These are phyloP conservation scores for Colletotrichum filicis DNA, from an alignment of 2,329 filamentous ascomycete genomes.

Conservation along the genomic window DNA sequence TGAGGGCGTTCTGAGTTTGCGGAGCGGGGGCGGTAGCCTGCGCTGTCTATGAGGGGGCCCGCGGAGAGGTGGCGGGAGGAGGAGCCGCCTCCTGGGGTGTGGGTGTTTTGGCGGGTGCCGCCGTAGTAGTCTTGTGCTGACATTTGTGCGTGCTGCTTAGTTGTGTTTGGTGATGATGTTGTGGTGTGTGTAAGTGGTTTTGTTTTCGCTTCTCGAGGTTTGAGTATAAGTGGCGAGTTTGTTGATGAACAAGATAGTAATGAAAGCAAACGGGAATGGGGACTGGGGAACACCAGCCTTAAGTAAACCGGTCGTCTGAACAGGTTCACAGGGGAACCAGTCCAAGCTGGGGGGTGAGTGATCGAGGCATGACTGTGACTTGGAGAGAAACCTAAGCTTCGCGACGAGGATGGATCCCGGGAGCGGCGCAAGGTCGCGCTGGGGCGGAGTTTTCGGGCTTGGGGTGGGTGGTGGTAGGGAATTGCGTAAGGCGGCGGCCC, in stretches of 20 bases:
- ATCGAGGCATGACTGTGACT: not conserved
- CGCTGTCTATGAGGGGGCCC: slow-evolving; percentile 6
- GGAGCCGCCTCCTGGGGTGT: slow-evolving; percentile 18
- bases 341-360: slow-evolving; percentile 3
- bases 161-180: not conserved
- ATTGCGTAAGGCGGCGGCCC: not conserved
- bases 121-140: slow-evolving; percentile 41
- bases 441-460: slow-evolving; percentile 20
- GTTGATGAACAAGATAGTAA: not conserved
- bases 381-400: slow-evolving; percentile 7
- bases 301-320: slow-evolving; percentile 9
- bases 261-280: not conserved
- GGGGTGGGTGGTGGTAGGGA: not conserved
- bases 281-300: not conserved
- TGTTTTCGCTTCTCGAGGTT: not conserved
- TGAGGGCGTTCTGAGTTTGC: slow-evolving; percentile 23
- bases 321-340: not conserved
- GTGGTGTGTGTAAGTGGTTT: not conserved
- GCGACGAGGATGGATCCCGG: slow-evolving; percentile 14
- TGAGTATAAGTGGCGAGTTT: not conserved
- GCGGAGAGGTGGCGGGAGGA: slow-evolving; percentile 9
- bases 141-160: slow-evolving; percentile 22
- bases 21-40: slow-evolving; percentile 22
- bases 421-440: slow-evolving; percentile 8
- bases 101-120: slow-evolving; percentile 28